Base-by-base conservation (phyloP, 257 asterid genomes). In the Thymus quinquecostatus region DNA sequence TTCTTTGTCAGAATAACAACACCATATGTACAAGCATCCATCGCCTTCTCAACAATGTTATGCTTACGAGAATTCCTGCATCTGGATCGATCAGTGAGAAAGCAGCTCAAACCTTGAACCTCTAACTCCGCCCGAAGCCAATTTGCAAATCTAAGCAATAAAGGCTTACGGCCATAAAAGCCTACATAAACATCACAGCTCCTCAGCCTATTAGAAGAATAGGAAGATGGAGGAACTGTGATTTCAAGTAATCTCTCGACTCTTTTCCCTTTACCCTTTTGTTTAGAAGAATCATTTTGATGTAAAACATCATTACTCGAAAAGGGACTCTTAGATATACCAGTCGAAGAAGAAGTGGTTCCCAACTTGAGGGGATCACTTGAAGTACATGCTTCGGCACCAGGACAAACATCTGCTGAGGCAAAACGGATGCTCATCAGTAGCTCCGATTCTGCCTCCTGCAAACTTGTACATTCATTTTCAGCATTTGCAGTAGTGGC, bases 71-170 rank as follows among this genome's bases (percentile, higher is more conserved):
- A 80, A 67, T 79, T 92, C 14, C 88, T 74, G 72, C 89, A 89
- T 50, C 89, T 82, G 43, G 97, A 82, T 55, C 96, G 77, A 77
- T 93, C 98, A 0, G 96, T 79, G 14, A 89, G 88, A 59, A 89
- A 91, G 85, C 98, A 91, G 79, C 92, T 91, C 83, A 91, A 71
- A 50, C 98, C 97, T 76, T 93, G 98, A 70, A 78, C 79, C 79
- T 93, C 97, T 51, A 93, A 73, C 86, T 93, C 98, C 1, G 96
- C 92, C 3, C 91, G 92, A 44, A 93, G 92, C 97, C 98, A 93
- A 68, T 89, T 87, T 8, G 89, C 86, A 80, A 93, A 93, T 57
- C 94, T 75, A 43, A 82, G 86, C 79, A 91, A 69, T 66, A 84
- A 77, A 44, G 96, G 86, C 80, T 91, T 93, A 60, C 87, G 85